These are phyloP conservation scores for Moringa oleifera DNA, from an alignment of 345 rosid genomes.

Conservation along the genomic window DNA sequence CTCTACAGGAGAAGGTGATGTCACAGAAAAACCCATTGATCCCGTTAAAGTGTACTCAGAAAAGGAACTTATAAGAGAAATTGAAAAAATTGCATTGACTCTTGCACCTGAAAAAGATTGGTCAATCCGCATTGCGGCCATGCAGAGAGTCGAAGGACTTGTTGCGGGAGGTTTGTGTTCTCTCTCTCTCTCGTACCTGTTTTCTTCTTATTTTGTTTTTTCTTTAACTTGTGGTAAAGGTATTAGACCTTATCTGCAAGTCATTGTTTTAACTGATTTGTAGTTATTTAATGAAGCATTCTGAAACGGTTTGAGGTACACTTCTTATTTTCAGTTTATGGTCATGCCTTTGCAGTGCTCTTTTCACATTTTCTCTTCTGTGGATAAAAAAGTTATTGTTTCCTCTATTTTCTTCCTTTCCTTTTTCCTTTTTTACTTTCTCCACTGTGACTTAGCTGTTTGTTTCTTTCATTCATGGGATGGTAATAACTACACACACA, in stretches of 20 bases:
- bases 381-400: no score
- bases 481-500: no score
- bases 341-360: no score
- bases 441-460: no score
- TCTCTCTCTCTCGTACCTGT: neutral
- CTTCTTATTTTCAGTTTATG: no score
- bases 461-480: neutral
- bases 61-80: constrained; percentile 86
- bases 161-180: constrained; percentile 75
- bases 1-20: constrained; percentile 64
- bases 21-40: constrained; percentile 74
- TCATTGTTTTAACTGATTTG: no score
- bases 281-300: no score
- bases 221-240: neutral
- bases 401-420: no score
- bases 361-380: no score
- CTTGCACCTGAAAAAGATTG: constrained; percentile 99
- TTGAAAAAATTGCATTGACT: constrained; percentile 80
- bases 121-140: constrained; percentile 94
- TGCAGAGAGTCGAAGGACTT: constrained; percentile 98
- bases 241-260: neutral
- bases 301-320: no score
- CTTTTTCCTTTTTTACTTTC: no score
- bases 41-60: constrained; percentile 89
- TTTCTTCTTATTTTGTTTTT: neutral